phyloP scores from a whole-genome alignment of 257 asterid genomes.

The Pogostemon cablin region DNA sequence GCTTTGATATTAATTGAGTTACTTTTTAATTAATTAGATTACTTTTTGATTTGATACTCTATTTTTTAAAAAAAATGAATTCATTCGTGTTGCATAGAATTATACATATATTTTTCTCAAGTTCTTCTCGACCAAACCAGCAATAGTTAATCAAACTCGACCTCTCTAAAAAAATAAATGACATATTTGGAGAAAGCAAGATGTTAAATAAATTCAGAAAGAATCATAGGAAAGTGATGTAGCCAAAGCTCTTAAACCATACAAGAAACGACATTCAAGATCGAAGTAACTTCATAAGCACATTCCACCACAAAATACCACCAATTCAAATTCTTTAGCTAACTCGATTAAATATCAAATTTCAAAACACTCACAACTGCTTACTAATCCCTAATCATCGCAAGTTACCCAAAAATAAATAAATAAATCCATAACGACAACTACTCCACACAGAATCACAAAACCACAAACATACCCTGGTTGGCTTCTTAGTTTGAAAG shows the following conservation, averaged over 20 bases:
- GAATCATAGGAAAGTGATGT: background rate
- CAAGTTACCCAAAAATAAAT: conserved; percentile 7
- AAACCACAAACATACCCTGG: conserved; percentile 64
- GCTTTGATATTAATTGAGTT: too few species aligned
- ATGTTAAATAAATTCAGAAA: background rate
- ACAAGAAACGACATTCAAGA: background rate
- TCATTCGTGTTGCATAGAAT: conserved; percentile 17
- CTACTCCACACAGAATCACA: too few species aligned
- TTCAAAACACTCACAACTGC: background rate
- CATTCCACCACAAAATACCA: conserved; percentile 6
- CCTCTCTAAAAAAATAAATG: background rate
- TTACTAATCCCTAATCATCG: conserved; percentile 13
- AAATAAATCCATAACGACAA: background rate
- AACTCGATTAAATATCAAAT: too few species aligned
- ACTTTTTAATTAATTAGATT: background rate
- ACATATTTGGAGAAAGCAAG: background rate
- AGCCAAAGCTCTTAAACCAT: background rate
- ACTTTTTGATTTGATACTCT: conserved; percentile 16
- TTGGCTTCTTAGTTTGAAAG: conserved; percentile 75
- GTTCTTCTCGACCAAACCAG: conserved; percentile 17
- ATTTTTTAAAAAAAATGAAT: background rate
- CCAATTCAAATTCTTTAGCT: conserved; percentile 5
- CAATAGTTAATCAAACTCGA: background rate
- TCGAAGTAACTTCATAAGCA: background rate
- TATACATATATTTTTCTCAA: background rate